Percentiles rank a stretch among this genome's conserved stretches.
Evolutionary conservation across 176 grass and related monocot species (phyloP).

Genomic region (Stipa capillata): DNA sequence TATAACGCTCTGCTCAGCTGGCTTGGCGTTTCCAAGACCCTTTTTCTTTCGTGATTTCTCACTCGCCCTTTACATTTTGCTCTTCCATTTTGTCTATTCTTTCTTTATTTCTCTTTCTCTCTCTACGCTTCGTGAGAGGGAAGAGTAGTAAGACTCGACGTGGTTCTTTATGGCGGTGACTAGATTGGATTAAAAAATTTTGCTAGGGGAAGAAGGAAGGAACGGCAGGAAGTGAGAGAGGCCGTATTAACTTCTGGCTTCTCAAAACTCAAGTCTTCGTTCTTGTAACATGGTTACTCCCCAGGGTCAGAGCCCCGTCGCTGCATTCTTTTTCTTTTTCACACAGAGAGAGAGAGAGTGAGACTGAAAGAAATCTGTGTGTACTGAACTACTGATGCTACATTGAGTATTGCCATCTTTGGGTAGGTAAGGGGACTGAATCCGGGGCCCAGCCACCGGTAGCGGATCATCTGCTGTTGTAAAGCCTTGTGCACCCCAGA

Average conservation of each 20-base stretch:
- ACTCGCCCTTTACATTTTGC: neutral
- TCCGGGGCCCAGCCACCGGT: neutral
- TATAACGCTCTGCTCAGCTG: conserved; percentile 15
- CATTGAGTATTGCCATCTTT: neutral
- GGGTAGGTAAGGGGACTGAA: conserved; percentile 29
- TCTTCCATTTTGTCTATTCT: neutral
- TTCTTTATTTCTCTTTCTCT: neutral
- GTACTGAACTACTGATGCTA: neutral
- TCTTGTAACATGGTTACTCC: neutral
- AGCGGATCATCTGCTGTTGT: neutral
- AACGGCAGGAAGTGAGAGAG: conserved; percentile 1
- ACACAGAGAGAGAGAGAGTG: neutral
- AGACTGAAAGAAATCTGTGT: neutral
- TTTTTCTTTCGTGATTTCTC: neutral
- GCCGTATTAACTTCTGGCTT: neutral
- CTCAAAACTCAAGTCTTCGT: conserved; percentile 13
- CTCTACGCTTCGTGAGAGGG: neutral
- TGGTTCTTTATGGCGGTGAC: neutral
- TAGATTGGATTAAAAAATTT: conserved; percentile 14
- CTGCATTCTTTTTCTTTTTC: neutral
- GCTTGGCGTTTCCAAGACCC: neutral
- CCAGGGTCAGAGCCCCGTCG: neutral
- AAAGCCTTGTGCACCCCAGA: neutral
- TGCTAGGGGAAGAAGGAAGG: neutral
- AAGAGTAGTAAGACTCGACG: neutral